These are phyloP conservation scores for Colletotrichum somersetense DNA, from an alignment of 2,329 filamentous ascomycete species.

Conservation along the genomic window DNA sequence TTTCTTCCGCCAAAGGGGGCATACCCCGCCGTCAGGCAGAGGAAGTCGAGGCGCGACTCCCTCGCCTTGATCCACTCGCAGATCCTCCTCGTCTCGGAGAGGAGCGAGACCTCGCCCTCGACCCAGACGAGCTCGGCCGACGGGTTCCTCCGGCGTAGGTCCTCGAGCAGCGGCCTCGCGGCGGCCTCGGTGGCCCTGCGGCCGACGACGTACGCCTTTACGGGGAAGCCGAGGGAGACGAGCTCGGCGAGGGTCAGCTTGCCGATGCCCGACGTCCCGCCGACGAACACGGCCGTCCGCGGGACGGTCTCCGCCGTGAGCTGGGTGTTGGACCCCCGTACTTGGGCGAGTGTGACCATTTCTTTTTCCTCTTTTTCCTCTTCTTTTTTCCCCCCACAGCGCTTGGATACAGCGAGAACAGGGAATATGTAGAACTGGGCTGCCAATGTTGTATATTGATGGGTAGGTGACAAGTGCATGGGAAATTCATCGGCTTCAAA, in stretches of 20 bases:
- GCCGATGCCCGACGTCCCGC: conserved; percentile 62
- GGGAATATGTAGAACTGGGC: neutral
- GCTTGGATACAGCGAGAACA: neutral
- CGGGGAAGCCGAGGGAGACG: conserved; percentile 49
- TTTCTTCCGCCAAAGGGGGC: conserved; percentile 53
- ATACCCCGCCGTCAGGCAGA: conserved; percentile 61
- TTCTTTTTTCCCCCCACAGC: neutral
- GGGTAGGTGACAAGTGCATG: neutral
- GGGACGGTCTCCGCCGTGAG: conserved; percentile 54
- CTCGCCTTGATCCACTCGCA: conserved; percentile 54
- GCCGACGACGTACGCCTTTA: conserved; percentile 59
- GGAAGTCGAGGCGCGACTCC: conserved; percentile 56
- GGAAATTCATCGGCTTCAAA: neutral
- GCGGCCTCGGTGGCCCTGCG: conserved; percentile 53
- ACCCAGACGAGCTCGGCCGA: conserved; percentile 57
- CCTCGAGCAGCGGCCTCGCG: conserved; percentile 51
- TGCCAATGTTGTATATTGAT: neutral
- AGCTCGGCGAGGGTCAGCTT: conserved; percentile 55
- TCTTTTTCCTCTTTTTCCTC: neutral
- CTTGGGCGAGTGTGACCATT: conserved; percentile 54
- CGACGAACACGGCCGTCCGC: conserved; percentile 57
- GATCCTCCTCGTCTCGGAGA: conserved; percentile 55
- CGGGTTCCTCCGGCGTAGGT: conserved; percentile 53
- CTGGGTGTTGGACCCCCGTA: conserved; percentile 54
- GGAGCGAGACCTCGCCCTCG: conserved; percentile 59